phyloP scores from a whole-genome alignment of 1,139 yeast genomes.

The Hemisphaericaspora xylanilytica region DNA sequence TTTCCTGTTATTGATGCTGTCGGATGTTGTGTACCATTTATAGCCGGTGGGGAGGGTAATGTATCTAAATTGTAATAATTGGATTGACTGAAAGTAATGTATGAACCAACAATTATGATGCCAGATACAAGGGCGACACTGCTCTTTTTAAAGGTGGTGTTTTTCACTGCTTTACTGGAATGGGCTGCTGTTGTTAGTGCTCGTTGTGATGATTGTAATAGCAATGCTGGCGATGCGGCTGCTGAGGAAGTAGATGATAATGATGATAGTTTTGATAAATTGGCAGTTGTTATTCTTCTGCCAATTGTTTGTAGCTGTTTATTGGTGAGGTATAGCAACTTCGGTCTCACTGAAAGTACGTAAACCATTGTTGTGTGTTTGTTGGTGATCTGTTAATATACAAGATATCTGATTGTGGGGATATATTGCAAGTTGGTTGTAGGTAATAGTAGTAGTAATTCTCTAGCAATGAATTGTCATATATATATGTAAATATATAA shows the following conservation, averaged over 20 bases:
- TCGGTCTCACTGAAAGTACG: conserved; percentile 17
- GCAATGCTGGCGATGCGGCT: conserved; percentile 1
- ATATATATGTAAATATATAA: too few relatives aligned
- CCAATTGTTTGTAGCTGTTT: conserved; percentile 17
- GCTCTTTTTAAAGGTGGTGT: conserved; percentile 23
- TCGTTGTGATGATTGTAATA: neutral
- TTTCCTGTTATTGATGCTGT: neutral
- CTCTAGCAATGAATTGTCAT: too few relatives aligned
- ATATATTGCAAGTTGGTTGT: too few relatives aligned
- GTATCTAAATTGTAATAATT: conserved; percentile 46
- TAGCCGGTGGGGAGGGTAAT: conserved; percentile 22
- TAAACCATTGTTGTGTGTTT: conserved; percentile 13
- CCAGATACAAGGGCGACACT: conserved; percentile 47
- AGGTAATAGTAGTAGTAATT: too few relatives aligned
- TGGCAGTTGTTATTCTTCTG: conserved; percentile 11
- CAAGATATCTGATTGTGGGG: neutral
- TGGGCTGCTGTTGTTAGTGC: conserved; percentile 3
- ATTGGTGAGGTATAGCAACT: conserved; percentile 16
- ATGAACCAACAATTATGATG: conserved; percentile 45
- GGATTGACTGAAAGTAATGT: conserved; percentile 40
- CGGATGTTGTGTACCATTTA: neutral
- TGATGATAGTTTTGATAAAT: conserved; percentile 4
- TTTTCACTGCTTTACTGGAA: neutral
- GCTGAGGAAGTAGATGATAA: neutral
- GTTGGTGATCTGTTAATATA: neutral